Percentiles rank a stretch among this genome's conserved stretches.
phyloP scores from a whole-genome alignment of 2,329 filamentous ascomycete species.

The Curvularia spicifera region DNA sequence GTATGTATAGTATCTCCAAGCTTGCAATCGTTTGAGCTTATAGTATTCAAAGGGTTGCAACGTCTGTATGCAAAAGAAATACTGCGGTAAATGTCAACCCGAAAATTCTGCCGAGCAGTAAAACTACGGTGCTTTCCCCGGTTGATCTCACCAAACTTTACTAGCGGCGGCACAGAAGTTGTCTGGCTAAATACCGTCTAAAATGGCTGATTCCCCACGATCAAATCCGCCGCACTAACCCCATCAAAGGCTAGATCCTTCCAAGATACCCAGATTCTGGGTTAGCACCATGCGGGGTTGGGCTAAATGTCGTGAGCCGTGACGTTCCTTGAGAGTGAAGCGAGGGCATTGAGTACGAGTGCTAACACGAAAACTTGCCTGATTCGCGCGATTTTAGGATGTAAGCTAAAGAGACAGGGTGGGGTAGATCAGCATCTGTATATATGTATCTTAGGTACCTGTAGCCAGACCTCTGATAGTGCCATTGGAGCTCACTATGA shows the following conservation, averaged over 20 bases:
- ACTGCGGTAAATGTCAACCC: background rate
- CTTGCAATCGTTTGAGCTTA: background rate
- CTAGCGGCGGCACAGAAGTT: background rate
- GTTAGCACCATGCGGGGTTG: background rate
- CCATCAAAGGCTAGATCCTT: background rate
- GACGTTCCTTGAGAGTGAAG: background rate
- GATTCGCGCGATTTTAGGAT: background rate
- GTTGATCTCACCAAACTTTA: background rate
- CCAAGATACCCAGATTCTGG: background rate
- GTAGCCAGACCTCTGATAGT: background rate
- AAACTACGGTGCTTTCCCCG: background rate
- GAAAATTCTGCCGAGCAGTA: background rate
- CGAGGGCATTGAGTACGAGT: background rate
- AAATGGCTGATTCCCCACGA: background rate
- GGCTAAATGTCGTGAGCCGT: background rate
- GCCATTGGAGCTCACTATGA: slow-evolving; percentile 2
- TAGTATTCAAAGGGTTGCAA: background rate
- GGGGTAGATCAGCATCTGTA: background rate
- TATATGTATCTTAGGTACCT: background rate
- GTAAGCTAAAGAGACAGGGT: background rate
- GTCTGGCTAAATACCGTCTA: slow-evolving; percentile 4
- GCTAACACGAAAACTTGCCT: background rate
- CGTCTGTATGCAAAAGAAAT: background rate
- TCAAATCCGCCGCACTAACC: background rate
- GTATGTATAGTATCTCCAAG: background rate